A percentile compares a stretch with the other conserved stretches of the same genome.
phyloP scores from a whole-genome alignment of 208 protist species.

The Acanthamoeba lenticulata region DNA sequence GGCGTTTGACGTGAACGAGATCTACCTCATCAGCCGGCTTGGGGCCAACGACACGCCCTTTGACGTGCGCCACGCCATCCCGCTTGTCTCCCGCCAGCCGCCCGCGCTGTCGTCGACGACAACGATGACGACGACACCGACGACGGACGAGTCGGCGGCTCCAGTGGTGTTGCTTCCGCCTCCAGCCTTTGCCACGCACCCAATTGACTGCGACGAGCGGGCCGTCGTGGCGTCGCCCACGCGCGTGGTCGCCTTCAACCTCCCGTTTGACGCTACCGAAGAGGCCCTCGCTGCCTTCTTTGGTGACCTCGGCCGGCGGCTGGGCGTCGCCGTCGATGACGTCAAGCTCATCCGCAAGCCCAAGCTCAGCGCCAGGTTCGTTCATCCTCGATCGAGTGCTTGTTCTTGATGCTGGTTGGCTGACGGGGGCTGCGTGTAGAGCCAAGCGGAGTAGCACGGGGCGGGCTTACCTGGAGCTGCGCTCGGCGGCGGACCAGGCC shows the following conservation, averaged over 20 bases:
- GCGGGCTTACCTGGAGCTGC: not conserved
- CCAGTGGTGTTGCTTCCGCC: not conserved
- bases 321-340: not conserved
- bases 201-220: not conserved
- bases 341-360: slow-evolving; percentile 12
- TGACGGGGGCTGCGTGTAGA: too few species aligned
- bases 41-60: slow-evolving; percentile 46
- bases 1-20: not conserved
- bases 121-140: not conserved
- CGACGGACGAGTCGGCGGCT: not conserved
- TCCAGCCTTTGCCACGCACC: not conserved
- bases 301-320: not conserved
- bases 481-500: not conserved
- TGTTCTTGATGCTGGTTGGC: too few species aligned
- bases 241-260: not conserved
- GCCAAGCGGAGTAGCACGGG: not conserved
- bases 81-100: not conserved
- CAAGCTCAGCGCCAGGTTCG: not conserved
- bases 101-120: not conserved
- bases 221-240: not conserved
- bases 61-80: slow-evolving; percentile 25
- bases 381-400: too few species aligned
- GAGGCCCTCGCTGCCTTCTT: not conserved
- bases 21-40: slow-evolving; percentile 51
- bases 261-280: not conserved